These are phyloP conservation scores for Hypseocharis bilobata DNA, from an alignment of 441 rosid species.

Conservation along the genomic window DNA sequence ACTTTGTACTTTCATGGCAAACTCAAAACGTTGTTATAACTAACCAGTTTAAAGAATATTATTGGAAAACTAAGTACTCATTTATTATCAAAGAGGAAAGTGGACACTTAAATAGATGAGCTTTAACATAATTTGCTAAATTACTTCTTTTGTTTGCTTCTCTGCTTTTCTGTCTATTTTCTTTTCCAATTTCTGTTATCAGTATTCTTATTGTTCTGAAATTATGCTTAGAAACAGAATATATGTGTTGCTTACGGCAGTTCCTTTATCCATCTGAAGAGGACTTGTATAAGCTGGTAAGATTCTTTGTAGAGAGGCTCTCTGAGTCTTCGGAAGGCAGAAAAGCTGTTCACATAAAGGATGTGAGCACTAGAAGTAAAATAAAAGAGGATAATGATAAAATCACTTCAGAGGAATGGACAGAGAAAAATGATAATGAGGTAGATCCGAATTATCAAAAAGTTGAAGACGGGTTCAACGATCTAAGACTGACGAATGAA, in stretches of 20 bases:
- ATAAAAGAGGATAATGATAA: slow-evolving; percentile 18
- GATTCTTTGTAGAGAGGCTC: slow-evolving; percentile 64
- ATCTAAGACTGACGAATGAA: slow-evolving; percentile 33
- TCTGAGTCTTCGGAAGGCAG: slow-evolving; percentile 29
- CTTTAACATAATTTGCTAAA: background rate
- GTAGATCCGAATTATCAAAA: slow-evolving; percentile 35
- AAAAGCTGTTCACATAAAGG: slow-evolving; percentile 25
- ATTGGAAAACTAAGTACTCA: no score
- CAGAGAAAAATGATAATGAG: slow-evolving; percentile 24
- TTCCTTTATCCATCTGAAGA: slow-evolving; percentile 76
- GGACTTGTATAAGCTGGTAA: slow-evolving; percentile 49
- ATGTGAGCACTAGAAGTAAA: slow-evolving; percentile 20
- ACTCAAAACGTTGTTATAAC: no score
- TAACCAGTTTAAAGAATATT: no score
- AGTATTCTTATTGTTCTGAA: slow-evolving; percentile 36
- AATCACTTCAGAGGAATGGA: slow-evolving; percentile 14
- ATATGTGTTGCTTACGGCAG: slow-evolving; percentile 76
- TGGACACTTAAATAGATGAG: background rate
- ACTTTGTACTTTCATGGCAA: no score
- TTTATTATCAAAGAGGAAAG: no score
- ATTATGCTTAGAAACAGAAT: slow-evolving; percentile 52
- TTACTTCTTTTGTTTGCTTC: background rate
- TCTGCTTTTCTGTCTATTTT: background rate
- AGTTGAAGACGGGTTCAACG: slow-evolving; percentile 36
- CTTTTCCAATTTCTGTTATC: background rate